These are phyloP conservation scores for Lolium multiflorum DNA, from an alignment of 176 grass and related monocot species.

Conservation along the genomic window DNA sequence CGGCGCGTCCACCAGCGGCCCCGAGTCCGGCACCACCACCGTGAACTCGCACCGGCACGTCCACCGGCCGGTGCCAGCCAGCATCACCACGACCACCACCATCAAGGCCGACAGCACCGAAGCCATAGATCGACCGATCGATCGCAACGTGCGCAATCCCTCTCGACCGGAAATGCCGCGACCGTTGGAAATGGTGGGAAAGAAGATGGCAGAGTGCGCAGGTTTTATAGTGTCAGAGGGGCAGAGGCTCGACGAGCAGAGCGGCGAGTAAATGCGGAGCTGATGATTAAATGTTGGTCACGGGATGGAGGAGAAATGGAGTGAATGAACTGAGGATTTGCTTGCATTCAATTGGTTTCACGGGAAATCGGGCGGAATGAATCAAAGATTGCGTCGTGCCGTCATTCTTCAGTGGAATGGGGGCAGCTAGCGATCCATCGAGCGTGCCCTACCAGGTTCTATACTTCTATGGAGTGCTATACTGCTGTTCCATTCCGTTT, in stretches of 20 bases:
- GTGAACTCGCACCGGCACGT: slow-evolving; percentile 68
- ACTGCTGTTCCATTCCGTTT: not conserved
- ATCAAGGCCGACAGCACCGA: not conserved
- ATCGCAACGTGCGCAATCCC: not conserved
- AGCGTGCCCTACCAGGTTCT: slow-evolving; percentile 6
- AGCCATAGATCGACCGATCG: slow-evolving; percentile 18
- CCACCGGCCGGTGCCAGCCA: not conserved
- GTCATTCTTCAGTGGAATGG: not conserved
- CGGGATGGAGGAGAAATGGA: slow-evolving; percentile 54
- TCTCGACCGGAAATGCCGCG: not conserved
- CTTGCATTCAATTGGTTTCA: slow-evolving; percentile 89
- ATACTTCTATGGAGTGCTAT: not conserved
- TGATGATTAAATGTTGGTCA: slow-evolving; percentile 74
- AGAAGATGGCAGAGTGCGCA: slow-evolving; percentile 45
- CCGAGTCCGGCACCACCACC: slow-evolving; percentile 80
- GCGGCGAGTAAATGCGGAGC: slow-evolving; percentile 27
- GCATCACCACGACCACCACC: not conserved
- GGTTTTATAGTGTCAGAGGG: slow-evolving; percentile 61
- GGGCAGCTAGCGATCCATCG: not conserved
- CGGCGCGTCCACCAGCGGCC: slow-evolving; percentile 58
- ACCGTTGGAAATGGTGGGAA: slow-evolving; percentile 58
- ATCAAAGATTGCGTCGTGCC: slow-evolving; percentile 8
- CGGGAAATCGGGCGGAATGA: slow-evolving; percentile 62
- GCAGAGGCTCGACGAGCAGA: slow-evolving; percentile 20
- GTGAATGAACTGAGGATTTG: slow-evolving; percentile 74